Base-by-base conservation (phyloP, 495 filamentous ascomycete genomes). In the Elasticomyces elasticus region DNA sequence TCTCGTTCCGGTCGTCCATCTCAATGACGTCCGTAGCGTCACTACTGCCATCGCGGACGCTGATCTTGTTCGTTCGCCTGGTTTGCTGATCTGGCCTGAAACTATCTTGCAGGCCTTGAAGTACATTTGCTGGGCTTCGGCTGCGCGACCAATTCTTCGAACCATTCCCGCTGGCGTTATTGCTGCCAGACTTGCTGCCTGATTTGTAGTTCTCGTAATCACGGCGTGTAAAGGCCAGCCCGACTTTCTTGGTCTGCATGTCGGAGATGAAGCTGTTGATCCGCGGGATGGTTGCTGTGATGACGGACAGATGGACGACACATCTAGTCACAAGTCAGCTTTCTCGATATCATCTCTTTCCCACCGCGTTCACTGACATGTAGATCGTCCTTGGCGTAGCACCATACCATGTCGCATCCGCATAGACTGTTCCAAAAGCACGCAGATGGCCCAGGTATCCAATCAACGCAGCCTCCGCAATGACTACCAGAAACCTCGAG, bases 181-280 rank as follows among this genome's bases (percentile, higher is more conserved):
- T 9, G 31, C 23, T 20, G 20, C 40, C 25, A 23, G 51, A 53
- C 25, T 53, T 53, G 43, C 5, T 6, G 19, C 12, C 40, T 9
- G 40, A 43, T 22, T 37, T 19, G 19, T 20, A 40, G 33, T 13
- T 17, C 33, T 44, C 37, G 37, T 31, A 31, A 23, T 44, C 51
- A 2, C 38, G 35, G 2, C 22, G 22, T 25, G 51, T 44, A 6
- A 53, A 30, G 25, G 25, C 37, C 2, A 53, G 51, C 15, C 51
- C 51, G 13, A 27, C 40, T 19, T 53, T 37, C 25, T 26, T 15
- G 37, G 51, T 53, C 40, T 53, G 40, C 3, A 53, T 23, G 51
- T 53, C 40, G 23, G 51, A 33, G 40, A 53, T 45, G 40, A 53
- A 53, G 51, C 51, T 44, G 40, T 53, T 45, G 27, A 53, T 44